Percentiles rank a stretch among this genome's conserved stretches.
These are phyloP conservation scores for Mycena capillaripes DNA, from an alignment of 768 basidiomycete species.

Conservation along the genomic window DNA sequence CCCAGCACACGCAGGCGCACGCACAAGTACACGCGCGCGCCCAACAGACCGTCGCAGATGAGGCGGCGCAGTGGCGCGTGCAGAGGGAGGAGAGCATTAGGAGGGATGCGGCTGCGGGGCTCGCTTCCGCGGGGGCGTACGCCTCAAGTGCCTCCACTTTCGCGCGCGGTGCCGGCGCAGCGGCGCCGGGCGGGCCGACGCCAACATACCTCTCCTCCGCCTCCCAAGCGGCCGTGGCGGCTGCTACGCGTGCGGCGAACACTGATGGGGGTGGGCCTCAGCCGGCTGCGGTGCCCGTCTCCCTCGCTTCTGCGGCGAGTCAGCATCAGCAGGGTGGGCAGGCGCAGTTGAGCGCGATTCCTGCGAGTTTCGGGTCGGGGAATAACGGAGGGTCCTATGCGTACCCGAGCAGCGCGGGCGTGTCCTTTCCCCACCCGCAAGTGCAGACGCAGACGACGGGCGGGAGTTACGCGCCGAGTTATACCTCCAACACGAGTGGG, in stretches of 20 bases:
- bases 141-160: not conserved
- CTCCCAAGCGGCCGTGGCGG: not conserved
- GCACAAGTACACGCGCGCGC: not conserved
- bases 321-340: not conserved
- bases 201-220: not conserved
- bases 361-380: not conserved
- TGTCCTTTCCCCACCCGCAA: slow-evolving; percentile 22
- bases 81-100: slow-evolving; percentile 16
- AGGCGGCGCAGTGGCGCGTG: slow-evolving; percentile 21
- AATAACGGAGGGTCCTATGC: not conserved
- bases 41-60: slow-evolving; percentile 15
- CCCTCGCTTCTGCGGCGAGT: not conserved
- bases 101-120: not conserved
- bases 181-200: too few species aligned
- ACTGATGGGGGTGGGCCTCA: too few species aligned
- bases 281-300: slow-evolving; percentile 1
- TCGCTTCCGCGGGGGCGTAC: too few species aligned
- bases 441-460: not conserved
- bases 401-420: slow-evolving; percentile 23
- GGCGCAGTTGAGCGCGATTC: slow-evolving; percentile 1
- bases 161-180: too few species aligned
- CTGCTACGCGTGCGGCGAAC: too few species aligned
- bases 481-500: not conserved
- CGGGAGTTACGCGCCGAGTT: not conserved
- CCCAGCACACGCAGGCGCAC: too few species aligned